Base-by-base conservation (phyloP, 306 rosid species). In the Abrus pulchellus region DNA sequence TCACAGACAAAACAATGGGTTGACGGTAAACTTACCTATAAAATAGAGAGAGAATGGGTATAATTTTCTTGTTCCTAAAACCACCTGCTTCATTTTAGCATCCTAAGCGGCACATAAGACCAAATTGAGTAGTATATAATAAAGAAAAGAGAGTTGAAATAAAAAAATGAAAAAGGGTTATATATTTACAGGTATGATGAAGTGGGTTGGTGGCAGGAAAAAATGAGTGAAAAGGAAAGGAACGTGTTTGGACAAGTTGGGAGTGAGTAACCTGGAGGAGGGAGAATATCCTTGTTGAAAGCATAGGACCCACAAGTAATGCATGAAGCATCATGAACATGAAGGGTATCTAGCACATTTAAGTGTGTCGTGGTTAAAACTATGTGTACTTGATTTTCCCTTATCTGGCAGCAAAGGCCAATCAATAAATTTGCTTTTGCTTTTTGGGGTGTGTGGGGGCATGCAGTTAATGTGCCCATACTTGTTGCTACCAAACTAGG, bases 11-110 rank as follows among this genome's bases (percentile, higher is more conserved):
- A 83, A 63, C 4, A 5, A 70, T 27, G 1, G 13, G 36, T 63
- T 34, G 20, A 80, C 27, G 6, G 7, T 76, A 69, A 68, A 83
- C 80, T 83, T 79, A 62, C 84, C 84, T 67, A 68, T 54, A 41
- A 38, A 83, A 66, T 9, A 12, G 48, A 57, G 32, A 74, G 50
- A 7, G 0, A 11, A 65, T 74, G 1, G 9, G 6, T 43, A 32
- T 34, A 27, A 60, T 40, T 55, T 45, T 72, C 50, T 52, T 78
- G 5, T 11, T 78, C 45, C 77, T 78, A n/a, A 59, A 60, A 84
- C 80, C 10, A 79, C 45, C 44, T 41, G 69, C 54, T 68, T 3
- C 66, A 3, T 32, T 14, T 66, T 40, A 32, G 33, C 45, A 14
- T 79, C 74, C 30, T 57, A 60, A 7, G 3, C 36, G 14, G 0